A percentile compares a stretch with the other conserved stretches of the same genome.
Evolutionary conservation across 116 monocot species (phyloP).

Genomic region (Trichopus zeylanicus): DNA sequence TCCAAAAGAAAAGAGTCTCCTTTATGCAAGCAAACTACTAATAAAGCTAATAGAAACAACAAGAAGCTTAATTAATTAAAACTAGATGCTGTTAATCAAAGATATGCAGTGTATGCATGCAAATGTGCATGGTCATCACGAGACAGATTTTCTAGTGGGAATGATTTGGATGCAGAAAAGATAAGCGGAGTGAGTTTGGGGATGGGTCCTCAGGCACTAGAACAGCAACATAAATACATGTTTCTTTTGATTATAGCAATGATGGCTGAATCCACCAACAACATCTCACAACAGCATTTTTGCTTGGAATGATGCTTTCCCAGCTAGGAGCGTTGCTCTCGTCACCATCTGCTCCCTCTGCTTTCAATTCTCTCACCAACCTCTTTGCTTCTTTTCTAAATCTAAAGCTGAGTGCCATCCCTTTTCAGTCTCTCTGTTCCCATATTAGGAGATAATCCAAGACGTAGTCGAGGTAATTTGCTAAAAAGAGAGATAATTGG

Average conservation of each 20-base stretch:
- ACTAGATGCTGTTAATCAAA: background rate
- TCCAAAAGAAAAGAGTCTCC: conserved; percentile 12
- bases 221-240: background rate
- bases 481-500: too few species aligned
- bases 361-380: too few species aligned
- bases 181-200: background rate
- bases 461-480: too few species aligned
- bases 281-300: conserved; percentile 18
- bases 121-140: conserved; percentile 20
- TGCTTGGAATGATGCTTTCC: conserved; percentile 19
- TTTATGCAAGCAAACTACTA: too few species aligned
- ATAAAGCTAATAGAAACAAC: too few species aligned
- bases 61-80: background rate
- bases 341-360: too few species aligned
- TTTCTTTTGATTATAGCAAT: conserved; percentile 38
- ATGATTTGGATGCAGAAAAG: conserved; percentile 21
- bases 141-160: conserved; percentile 19
- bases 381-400: too few species aligned
- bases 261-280: conserved; percentile 25
- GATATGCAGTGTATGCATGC: conserved; percentile 1
- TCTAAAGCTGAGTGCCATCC: too few species aligned
- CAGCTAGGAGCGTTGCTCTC: conserved; percentile 10
- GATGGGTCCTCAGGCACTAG: background rate
- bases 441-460: too few species aligned
- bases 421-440: too few species aligned